Evolutionary conservation across 1,284 basidiomycete genomes (phyloP).

Genomic region (Irpex lacteus): DNA sequence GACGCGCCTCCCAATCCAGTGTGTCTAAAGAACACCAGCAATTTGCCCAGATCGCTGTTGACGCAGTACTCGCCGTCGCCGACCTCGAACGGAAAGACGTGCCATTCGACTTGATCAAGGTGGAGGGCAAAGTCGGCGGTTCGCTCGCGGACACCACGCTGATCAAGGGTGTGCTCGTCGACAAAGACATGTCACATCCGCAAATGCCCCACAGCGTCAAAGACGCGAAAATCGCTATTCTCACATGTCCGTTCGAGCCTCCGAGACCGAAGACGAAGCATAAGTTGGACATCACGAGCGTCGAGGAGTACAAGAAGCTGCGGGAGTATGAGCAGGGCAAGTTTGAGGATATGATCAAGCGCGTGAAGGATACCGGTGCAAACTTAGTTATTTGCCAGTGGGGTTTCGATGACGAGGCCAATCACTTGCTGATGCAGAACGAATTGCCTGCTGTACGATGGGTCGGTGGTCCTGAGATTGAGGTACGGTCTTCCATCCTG

Average conservation of each 20-base stretch:
- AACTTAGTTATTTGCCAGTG: constrained; percentile 99
- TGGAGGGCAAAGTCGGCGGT: constrained; percentile 98
- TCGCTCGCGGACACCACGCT: constrained; percentile 92
- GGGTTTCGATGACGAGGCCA: constrained; percentile 99
- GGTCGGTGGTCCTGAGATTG: constrained; percentile 99
- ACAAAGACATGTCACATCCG: constrained; percentile 99
- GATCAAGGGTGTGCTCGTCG: constrained; percentile 94
- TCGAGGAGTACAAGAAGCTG: constrained; percentile 97
- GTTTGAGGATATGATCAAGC: constrained; percentile 96
- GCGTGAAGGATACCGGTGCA: constrained; percentile 96
- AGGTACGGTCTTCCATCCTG: constrained; percentile 48
- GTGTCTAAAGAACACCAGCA: constrained; percentile 96
- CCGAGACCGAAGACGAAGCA: constrained; percentile 99
- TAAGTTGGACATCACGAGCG: constrained; percentile 95
- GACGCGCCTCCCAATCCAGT: constrained; percentile 39
- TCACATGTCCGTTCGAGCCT: constrained; percentile 98
- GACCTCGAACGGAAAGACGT: constrained; percentile 95
- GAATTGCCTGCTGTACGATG: constrained; percentile 97
- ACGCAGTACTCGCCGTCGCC: constrained; percentile 93
- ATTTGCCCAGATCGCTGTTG: constrained; percentile 97
- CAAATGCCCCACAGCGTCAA: constrained; percentile 92
- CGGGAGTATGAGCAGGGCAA: constrained; percentile 95
- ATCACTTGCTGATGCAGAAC: constrained; percentile 97
- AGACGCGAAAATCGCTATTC: constrained; percentile 93
- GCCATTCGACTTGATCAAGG: constrained; percentile 98